These are phyloP conservation scores for Backusella mclennaniae DNA, from an alignment of 192 early-diverging fungal genomes.

Conservation along the genomic window DNA sequence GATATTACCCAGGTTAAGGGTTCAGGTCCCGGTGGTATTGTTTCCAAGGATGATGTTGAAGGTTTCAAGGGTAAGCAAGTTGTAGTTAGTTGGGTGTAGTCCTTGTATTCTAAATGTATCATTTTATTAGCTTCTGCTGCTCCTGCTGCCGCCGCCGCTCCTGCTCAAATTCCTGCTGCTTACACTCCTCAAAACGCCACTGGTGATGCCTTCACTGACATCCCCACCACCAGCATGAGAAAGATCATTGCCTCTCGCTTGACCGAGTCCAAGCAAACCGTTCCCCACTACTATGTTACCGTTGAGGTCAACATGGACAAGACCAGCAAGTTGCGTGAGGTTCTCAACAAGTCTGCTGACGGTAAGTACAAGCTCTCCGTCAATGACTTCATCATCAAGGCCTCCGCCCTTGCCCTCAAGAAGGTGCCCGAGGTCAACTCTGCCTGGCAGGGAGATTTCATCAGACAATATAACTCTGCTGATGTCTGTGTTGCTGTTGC, in stretches of 20 bases:
- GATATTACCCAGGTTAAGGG: constrained; percentile 75
- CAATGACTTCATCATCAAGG: constrained; percentile 99
- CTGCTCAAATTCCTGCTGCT: constrained; percentile 34
- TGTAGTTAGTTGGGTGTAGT: neutral
- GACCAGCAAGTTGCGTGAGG: constrained; percentile 81
- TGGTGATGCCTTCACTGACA: constrained; percentile 66
- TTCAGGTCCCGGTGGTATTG: constrained; percentile 86
- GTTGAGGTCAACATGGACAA: constrained; percentile 89
- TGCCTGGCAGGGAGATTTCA: constrained; percentile 78
- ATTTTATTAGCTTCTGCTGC: constrained; percentile 29
- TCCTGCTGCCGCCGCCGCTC: constrained; percentile 40
- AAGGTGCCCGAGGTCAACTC: constrained; percentile 95
- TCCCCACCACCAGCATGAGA: constrained; percentile 75
- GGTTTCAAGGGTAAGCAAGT: constrained; percentile 48
- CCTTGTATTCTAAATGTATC: neutral
- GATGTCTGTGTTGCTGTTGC: constrained; percentile 97
- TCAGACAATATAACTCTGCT: constrained; percentile 89
- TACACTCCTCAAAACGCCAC: constrained; percentile 48
- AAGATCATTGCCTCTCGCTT: constrained; percentile 77
- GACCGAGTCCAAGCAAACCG: constrained; percentile 70
- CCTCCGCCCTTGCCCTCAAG: constrained; percentile 81
- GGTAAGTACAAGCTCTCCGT: constrained; percentile 96
- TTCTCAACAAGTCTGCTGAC: constrained; percentile 79
- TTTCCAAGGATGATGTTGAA: constrained; percentile 91
- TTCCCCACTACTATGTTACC: constrained; percentile 85